A percentile compares a stretch with the other conserved stretches of the same genome.
phyloP scores from a whole-genome alignment of 768 basidiomycete species.

The Goffeauzyma gilvescens region DNA sequence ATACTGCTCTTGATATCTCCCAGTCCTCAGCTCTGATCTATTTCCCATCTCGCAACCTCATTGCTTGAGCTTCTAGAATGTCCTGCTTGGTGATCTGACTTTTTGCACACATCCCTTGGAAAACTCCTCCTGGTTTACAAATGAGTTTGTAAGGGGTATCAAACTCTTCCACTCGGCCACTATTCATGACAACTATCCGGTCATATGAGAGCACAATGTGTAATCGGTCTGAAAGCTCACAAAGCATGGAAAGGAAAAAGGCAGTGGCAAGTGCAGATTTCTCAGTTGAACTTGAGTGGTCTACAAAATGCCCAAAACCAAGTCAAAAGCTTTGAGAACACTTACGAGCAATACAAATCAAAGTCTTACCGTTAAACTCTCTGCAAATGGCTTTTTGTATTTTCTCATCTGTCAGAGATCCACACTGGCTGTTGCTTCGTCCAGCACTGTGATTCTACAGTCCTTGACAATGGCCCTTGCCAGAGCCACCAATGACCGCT shows the following conservation, averaged over 20 bases:
- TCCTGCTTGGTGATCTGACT: conserved; percentile 58
- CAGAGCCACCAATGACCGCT: conserved; percentile 67
- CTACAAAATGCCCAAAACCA: too few relatives aligned
- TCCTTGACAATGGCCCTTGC: conserved; percentile 78
- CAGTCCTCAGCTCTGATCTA: too few relatives aligned
- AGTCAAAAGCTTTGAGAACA: too few relatives aligned
- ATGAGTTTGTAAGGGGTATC: conserved; percentile 54
- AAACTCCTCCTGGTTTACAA: conserved; percentile 43
- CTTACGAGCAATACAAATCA: conserved; percentile 67
- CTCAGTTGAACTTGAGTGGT: too few relatives aligned
- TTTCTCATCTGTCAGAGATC: conserved; percentile 62
- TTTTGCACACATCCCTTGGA: conserved; percentile 66
- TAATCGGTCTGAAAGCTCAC: conserved; percentile 43
- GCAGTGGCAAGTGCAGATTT: too few relatives aligned
- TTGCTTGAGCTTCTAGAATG: conserved; percentile 37
- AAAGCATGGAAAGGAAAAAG: too few relatives aligned
- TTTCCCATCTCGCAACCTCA: too few relatives aligned
- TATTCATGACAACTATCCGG: conserved; percentile 67
- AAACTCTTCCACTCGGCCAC: conserved; percentile 60
- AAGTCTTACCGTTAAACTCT: conserved; percentile 66
- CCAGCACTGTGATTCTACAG: conserved; percentile 62
- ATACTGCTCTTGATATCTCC: too few relatives aligned
- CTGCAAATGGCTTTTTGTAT: conserved; percentile 74
- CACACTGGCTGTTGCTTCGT: conserved; percentile 59
- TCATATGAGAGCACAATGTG: conserved; percentile 76